Conservation (phyloP, 495 filamentous ascomycete species). For the Lineolata rhizophorae region DNA sequence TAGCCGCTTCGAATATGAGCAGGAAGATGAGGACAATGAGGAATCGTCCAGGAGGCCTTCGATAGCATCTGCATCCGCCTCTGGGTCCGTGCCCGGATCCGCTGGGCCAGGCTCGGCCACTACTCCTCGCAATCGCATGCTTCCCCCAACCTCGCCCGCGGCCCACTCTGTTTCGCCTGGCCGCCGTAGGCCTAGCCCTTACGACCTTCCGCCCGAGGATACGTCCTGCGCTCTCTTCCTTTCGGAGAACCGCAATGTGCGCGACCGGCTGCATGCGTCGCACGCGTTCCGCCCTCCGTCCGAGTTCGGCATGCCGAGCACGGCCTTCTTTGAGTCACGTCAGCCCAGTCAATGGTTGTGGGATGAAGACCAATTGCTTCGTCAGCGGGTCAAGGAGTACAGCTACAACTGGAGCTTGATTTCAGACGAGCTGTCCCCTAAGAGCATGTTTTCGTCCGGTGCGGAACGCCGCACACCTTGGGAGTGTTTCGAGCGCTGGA, state of each 20-base stretch:
- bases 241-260: constrained; percentile 71
- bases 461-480: constrained; percentile 84
- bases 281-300: constrained; percentile 87
- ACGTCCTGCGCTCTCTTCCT: constrained; percentile 68
- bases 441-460: constrained; percentile 41
- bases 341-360: constrained; percentile 76
- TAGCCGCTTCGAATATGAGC: constrained; percentile 55
- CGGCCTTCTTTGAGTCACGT: constrained; percentile 70
- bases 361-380: constrained; percentile 74
- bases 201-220: constrained; percentile 42
- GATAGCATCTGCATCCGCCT: too few relatives aligned
- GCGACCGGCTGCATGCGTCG: constrained; percentile 76
- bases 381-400: constrained; percentile 66
- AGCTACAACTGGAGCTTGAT: constrained; percentile 96
- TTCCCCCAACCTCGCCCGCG: too few relatives aligned
- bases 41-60: too few relatives aligned
- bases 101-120: too few relatives aligned
- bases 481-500: constrained; percentile 97
- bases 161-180: constrained; percentile 10
- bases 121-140: too few relatives aligned
- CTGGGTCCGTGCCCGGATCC: too few relatives aligned
- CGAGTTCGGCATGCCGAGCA: constrained; percentile 70
- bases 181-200: constrained; percentile 14
- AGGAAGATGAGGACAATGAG: constrained; percentile 42
- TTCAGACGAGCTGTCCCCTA: constrained; percentile 40